phyloP scores from a whole-genome alignment of 2,329 filamentous ascomycete genomes.

The Alternaria sp. region DNA sequence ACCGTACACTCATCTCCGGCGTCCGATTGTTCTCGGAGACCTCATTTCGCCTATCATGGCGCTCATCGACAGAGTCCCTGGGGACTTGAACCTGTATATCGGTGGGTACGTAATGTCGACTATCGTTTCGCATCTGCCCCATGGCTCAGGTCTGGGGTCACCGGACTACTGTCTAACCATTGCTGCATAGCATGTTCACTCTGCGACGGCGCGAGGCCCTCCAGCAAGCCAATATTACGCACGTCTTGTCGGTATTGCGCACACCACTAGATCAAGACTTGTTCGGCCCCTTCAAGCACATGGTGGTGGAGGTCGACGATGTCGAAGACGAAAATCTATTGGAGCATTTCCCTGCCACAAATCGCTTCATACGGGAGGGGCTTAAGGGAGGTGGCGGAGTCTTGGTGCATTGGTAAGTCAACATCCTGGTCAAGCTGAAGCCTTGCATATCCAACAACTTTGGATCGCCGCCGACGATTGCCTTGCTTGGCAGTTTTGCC shows the following conservation, averaged over 20 bases:
- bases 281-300: conserved; percentile 72
- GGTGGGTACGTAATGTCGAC: conserved; percentile 69
- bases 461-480: conserved; percentile 37
- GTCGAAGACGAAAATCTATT: conserved; percentile 88
- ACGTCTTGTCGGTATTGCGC: conserved; percentile 84
- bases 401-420: conserved; percentile 74
- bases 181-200: conserved; percentile 73
- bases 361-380: conserved; percentile 83
- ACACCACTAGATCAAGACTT: conserved; percentile 65
- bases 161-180: conserved; percentile 35
- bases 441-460: conserved; percentile 39
- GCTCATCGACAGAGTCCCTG: conserved; percentile 71
- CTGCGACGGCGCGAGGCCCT: conserved; percentile 76
- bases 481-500: conserved; percentile 46
- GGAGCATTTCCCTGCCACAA: conserved; percentile 77
- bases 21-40: conserved; percentile 23
- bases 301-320: conserved; percentile 87
- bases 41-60: conserved; percentile 56
- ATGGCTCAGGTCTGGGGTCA: conserved; percentile 17
- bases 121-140: conserved; percentile 27
- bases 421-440: conserved; percentile 46
- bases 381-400: conserved; percentile 69
- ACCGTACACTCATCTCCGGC: conserved; percentile 28
- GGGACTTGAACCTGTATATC: conserved; percentile 76
- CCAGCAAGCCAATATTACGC: conserved; percentile 78